A percentile compares a stretch with the other conserved stretches of the same genome.
These are phyloP conservation scores for Cladorrhinum samala DNA, from an alignment of 495 filamentous ascomycete genomes.

Conservation along the genomic window DNA sequence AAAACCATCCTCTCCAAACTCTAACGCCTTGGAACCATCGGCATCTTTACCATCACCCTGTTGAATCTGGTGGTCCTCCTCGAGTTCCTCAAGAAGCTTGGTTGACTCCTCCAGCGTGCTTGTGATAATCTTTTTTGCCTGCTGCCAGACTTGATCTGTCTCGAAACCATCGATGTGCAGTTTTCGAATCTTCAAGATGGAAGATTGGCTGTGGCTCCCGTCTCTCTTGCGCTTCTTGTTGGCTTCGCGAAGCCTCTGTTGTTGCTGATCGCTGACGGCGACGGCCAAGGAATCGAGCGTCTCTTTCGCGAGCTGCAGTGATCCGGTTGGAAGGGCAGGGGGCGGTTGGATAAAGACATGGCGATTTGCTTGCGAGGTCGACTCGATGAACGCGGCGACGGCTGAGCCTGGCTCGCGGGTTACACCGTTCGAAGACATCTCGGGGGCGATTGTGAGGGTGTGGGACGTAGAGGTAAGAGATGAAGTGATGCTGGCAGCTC, in stretches of 20 bases:
- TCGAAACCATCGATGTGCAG: slow-evolving; percentile 84
- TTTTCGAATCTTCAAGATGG: slow-evolving; percentile 62
- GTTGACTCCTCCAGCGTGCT: slow-evolving; percentile 37
- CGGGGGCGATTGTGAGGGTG: slow-evolving; percentile 42
- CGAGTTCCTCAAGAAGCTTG: slow-evolving; percentile 45
- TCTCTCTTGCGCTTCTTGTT: slow-evolving; percentile 63
- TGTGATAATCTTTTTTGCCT: slow-evolving; percentile 71
- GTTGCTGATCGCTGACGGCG: slow-evolving; percentile 60
- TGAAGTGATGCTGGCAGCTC: slow-evolving; percentile 41
- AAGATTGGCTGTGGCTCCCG: slow-evolving; percentile 25
- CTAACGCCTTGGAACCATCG: slow-evolving; percentile 27
- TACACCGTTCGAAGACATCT: slow-evolving; percentile 18
- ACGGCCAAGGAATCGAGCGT: slow-evolving; percentile 70
- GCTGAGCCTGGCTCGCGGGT: slow-evolving; percentile 25
- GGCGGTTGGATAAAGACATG: slow-evolving; percentile 68
- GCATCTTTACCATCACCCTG: slow-evolving; percentile 12
- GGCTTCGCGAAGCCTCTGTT: slow-evolving; percentile 46
- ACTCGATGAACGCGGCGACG: slow-evolving; percentile 43
- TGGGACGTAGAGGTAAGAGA: slow-evolving; percentile 52
- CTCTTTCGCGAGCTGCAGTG: slow-evolving; percentile 64
- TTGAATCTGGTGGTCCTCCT: slow-evolving; percentile 32
- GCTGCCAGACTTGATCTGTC: slow-evolving; percentile 87
- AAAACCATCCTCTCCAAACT: slow-evolving; percentile 44
- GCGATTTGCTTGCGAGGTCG: slow-evolving; percentile 39
- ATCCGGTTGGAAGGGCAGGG: slow-evolving; percentile 52